phyloP scores from a whole-genome alignment of 176 grass and related monocot species.

The Elaeis guineensis region DNA sequence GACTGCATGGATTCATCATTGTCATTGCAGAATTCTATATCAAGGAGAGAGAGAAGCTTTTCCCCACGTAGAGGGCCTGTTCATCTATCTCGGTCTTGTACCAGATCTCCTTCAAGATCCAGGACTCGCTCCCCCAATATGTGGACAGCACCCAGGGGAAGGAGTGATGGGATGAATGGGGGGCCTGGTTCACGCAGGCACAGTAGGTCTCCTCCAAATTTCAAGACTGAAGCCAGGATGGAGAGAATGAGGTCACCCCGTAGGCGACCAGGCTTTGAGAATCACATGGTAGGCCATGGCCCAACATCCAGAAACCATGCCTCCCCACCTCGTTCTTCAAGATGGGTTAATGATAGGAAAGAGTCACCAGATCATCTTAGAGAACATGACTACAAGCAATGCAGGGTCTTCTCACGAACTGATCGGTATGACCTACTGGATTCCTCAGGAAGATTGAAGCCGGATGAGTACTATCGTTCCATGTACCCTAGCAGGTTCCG shows the following conservation, averaged over 20 bases:
- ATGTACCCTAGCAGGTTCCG: slow-evolving; percentile 37
- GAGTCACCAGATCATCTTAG: slow-evolving; percentile 38
- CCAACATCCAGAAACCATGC: slow-evolving; percentile 32
- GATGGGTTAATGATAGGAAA: slow-evolving; percentile 74
- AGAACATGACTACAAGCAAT: slow-evolving; percentile 39
- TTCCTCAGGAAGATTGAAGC: slow-evolving; percentile 36
- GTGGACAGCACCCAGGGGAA: slow-evolving; percentile 56
- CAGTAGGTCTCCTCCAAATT: slow-evolving; percentile 54
- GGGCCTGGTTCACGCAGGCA: slow-evolving; percentile 33
- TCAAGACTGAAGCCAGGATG: slow-evolving; percentile 33
- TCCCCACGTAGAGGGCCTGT: slow-evolving; percentile 31
- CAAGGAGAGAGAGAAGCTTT: slow-evolving; percentile 46
- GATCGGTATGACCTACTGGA: slow-evolving; percentile 35
- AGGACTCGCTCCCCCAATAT: slow-evolving; percentile 68
- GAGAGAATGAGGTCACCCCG: slow-evolving; percentile 45
- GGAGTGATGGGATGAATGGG: slow-evolving; percentile 41
- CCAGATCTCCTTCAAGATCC: slow-evolving; percentile 68
- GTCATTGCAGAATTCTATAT: slow-evolving; percentile 23
- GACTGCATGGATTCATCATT: slow-evolving; percentile 28
- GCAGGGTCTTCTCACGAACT: slow-evolving; percentile 30
- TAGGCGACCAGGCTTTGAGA: slow-evolving; percentile 46
- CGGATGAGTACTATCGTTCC: slow-evolving; percentile 38
- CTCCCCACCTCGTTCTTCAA: slow-evolving; percentile 38
- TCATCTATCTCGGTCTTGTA: slow-evolving; percentile 47
- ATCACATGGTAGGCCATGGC: slow-evolving; percentile 35